phyloP scores from a whole-genome alignment of 2,329 filamentous ascomycete species.

The Arthrocladium fulminans region DNA sequence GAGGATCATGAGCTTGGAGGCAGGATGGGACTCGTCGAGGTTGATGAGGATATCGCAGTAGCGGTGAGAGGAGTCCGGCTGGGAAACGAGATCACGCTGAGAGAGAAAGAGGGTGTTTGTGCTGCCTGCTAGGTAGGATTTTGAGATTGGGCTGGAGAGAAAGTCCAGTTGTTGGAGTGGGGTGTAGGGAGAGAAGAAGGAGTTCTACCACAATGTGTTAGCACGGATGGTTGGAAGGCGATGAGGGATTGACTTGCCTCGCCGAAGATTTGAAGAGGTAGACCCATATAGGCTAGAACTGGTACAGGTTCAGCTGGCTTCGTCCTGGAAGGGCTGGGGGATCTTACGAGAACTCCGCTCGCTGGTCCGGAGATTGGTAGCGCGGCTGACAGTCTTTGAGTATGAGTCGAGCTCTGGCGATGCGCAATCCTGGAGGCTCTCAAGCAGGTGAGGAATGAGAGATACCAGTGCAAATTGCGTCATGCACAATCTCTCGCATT shows the following conservation, averaged over 20 bases:
- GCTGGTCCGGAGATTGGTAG: conserved; percentile 81
- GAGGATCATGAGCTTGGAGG: conserved; percentile 65
- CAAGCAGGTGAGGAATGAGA: conserved; percentile 83
- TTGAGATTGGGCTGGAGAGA: conserved; percentile 85
- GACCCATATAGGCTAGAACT: conserved; percentile 86
- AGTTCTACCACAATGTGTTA: conserved; percentile 53
- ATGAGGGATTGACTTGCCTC: conserved; percentile 48
- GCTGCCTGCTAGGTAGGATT: conserved; percentile 94
- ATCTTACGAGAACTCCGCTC: conserved; percentile 66
- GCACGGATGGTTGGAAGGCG: conserved; percentile 46
- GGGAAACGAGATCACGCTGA: conserved; percentile 40
- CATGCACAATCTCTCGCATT: conserved; percentile 93
- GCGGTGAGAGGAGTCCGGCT: conserved; percentile 56
- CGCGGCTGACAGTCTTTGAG: conserved; percentile 62
- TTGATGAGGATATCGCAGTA: conserved; percentile 97
- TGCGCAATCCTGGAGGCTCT: conserved; percentile 87
- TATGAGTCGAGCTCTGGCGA: conserved; percentile 86
- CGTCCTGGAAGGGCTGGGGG: neutral
- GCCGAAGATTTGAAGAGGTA: conserved; percentile 90
- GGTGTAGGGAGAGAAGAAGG: conserved; percentile 92
- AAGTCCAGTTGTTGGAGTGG: conserved; percentile 92
- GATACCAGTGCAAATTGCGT: conserved; percentile 96
- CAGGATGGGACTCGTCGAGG: conserved; percentile 60
- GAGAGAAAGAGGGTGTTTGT: conserved; percentile 91
- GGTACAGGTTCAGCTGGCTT: conserved; percentile 20